Conservation (phyloP, 2,329 filamentous ascomycete genomes). For the Stagonosporopsis vannaccii region DNA sequence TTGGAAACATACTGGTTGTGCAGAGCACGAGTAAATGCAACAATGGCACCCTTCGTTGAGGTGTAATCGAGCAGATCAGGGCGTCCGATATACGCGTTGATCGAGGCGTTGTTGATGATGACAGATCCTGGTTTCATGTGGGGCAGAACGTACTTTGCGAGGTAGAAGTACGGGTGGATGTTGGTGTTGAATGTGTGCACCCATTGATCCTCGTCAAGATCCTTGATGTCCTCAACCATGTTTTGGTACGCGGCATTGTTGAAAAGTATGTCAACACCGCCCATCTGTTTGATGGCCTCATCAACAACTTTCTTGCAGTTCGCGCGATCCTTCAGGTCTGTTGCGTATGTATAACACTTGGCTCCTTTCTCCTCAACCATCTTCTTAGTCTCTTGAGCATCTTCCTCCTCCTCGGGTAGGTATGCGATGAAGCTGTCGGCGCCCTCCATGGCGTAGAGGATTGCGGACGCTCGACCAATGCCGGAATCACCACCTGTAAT, state of each 20-base stretch:
- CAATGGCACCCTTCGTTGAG: constrained; percentile 77
- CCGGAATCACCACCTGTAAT: constrained; percentile 85
- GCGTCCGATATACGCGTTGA: constrained; percentile 83
- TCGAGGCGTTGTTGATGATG: constrained; percentile 86
- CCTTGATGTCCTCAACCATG: constrained; percentile 74
- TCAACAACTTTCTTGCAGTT: constrained; percentile 76
- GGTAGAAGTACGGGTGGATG: constrained; percentile 82
- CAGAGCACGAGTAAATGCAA: constrained; percentile 79
- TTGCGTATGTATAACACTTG: constrained; percentile 69
- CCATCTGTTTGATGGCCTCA: constrained; percentile 69
- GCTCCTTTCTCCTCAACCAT: constrained; percentile 71
- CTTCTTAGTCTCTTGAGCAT: constrained; percentile 77
- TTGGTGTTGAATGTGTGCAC: constrained; percentile 80
- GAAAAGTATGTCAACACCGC: constrained; percentile 75
- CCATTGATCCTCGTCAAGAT: constrained; percentile 82
- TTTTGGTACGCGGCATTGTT: constrained; percentile 79
- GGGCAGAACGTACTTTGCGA: constrained; percentile 77
- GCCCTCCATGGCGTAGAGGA: constrained; percentile 83
- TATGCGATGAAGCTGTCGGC: constrained; percentile 77
- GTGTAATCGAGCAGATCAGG: constrained; percentile 85
- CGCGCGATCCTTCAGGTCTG: constrained; percentile 69
- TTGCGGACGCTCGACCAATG: constrained; percentile 77
- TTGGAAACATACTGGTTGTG: constrained; percentile 76
- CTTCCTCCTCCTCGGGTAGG: constrained; percentile 76
- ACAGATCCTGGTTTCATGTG: constrained; percentile 77